Percentiles rank a stretch among this genome's conserved stretches.
Evolutionary conservation across 2,329 filamentous ascomycete genomes (phyloP).

Genomic region (Alternaria hordeiaustralica): DNA sequence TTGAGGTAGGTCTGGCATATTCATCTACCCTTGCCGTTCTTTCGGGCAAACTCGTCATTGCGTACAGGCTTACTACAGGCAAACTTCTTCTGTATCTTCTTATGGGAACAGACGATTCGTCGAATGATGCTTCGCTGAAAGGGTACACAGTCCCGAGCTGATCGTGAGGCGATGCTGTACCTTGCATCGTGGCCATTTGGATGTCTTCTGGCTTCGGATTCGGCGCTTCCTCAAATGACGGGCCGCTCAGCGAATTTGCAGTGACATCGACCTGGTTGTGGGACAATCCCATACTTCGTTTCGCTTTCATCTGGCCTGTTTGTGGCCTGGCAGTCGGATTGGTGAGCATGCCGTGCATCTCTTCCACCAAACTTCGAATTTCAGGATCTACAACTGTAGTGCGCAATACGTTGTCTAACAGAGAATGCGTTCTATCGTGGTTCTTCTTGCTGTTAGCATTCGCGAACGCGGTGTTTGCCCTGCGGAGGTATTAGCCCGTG

Average conservation of each 20-base stretch:
- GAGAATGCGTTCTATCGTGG: not conserved
- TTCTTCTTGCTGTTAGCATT: not conserved
- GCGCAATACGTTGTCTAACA: not conserved
- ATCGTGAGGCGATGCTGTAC: not conserved
- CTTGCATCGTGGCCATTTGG: not conserved
- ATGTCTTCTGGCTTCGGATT: not conserved
- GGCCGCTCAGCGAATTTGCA: not conserved
- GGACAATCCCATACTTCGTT: accelerated
- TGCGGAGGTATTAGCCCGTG: not conserved
- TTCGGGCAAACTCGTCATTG: not conserved
- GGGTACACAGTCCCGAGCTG: not conserved
- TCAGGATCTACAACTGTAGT: not conserved
- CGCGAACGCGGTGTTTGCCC: not conserved
- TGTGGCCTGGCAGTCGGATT: not conserved
- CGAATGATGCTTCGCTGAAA: no score
- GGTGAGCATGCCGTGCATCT: not conserved
- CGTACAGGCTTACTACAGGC: not conserved
- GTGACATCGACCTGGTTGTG: not conserved
- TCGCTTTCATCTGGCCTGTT: not conserved
- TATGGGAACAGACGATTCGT: not conserved
- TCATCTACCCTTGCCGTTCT: not conserved
- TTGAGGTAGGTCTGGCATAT: not conserved
- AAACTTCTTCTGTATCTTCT: accelerated
- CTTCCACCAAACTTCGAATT: not conserved
- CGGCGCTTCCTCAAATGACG: not conserved